Base-by-base conservation (phyloP, 1,284 basidiomycete genomes). In the Ustilago loliicola region DNA sequence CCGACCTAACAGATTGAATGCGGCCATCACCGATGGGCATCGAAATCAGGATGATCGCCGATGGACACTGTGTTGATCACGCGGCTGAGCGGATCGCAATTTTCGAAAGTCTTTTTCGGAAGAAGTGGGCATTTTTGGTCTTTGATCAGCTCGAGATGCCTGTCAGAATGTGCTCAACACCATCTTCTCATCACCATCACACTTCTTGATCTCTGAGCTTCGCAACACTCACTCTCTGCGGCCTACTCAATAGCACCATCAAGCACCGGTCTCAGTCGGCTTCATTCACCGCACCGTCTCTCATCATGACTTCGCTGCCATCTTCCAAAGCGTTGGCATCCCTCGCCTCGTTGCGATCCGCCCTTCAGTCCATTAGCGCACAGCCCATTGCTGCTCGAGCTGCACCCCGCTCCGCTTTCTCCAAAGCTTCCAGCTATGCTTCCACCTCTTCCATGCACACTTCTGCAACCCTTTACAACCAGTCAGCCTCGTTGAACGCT, bases 361-460 rank as follows among this genome's bases (percentile, higher is more conserved):
- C 71, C 7, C 61, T 73, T 21, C 61, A 64, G 23, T 65, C 71
- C 19, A 73, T 73, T 34, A 27, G 60, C 38, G 56, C 69, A 45
- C 63, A 63, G 52, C 70, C 70, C 47, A 50, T 50, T 51, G 51
- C 29, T n/a, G 60, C 70, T 10, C 65, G 58, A 53, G 71, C 61
- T 30, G 58, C 62, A 11, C 53, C 65, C 23, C 56, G 40, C 29
- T 52, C 62, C n/a, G 25, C 32, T 2, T 34, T 58, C 47, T 23
- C 40, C 34, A 25, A 17, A 21, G 30, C 48, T 45, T 56, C 56
- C 29, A 52, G 60, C 27, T 47, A 42, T 48, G 65, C 64, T 36
- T 68, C 66, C 4, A 50, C 54, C 5, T 73, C 71, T 4, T 73
- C 71, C 10, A 52, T 73, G 57, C 71, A 73, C 62, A 66, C 66